A percentile compares a stretch with the other conserved stretches of the same genome.
Conservation (phyloP, 164 flowering plant species). For the Euptelea pleiosperma region DNA sequence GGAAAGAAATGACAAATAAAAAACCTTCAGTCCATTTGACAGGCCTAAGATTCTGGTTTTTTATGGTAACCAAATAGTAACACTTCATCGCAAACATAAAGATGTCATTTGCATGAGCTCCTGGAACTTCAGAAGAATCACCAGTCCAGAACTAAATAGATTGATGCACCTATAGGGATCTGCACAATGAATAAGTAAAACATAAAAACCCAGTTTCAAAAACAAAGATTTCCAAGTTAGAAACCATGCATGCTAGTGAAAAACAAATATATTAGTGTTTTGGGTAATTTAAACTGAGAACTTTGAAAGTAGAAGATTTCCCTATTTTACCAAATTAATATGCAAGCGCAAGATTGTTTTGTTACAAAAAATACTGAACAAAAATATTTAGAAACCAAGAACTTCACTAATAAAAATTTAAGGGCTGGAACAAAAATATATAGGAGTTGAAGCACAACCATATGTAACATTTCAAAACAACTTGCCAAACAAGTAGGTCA, state of each 20-base stretch:
- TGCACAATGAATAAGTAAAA: conserved; percentile 43
- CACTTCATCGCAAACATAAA: conserved; percentile 33
- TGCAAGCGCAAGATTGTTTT: no score
- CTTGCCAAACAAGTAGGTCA: no score
- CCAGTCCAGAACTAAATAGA: conserved; percentile 41
- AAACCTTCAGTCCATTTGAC: conserved; percentile 21
- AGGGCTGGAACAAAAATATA: no score
- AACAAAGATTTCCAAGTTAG: conserved; percentile 14
- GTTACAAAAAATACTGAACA: no score
- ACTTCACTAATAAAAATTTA: no score
- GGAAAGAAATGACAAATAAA: conserved; percentile 5
- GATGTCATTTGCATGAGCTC: conserved; percentile 43
- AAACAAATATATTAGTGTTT: background rate
- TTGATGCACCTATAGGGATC: conserved; percentile 43
- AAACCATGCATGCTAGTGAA: background rate
- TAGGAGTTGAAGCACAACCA: no score
- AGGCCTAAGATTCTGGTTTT: conserved; percentile 27
- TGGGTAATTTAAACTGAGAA: background rate
- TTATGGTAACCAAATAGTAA: conserved; percentile 24
- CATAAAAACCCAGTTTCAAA: conserved; percentile 25
- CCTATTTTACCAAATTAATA: conserved; percentile 1
- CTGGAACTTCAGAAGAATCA: conserved; percentile 59
- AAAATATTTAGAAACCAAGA: no score
- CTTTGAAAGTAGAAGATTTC: background rate
- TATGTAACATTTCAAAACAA: no score